Evolutionary conservation across 1,284 basidiomycete genomes (phyloP), one percentile per base, ranked within the genome.

Genomic region (Puccinia polysora): DNA sequence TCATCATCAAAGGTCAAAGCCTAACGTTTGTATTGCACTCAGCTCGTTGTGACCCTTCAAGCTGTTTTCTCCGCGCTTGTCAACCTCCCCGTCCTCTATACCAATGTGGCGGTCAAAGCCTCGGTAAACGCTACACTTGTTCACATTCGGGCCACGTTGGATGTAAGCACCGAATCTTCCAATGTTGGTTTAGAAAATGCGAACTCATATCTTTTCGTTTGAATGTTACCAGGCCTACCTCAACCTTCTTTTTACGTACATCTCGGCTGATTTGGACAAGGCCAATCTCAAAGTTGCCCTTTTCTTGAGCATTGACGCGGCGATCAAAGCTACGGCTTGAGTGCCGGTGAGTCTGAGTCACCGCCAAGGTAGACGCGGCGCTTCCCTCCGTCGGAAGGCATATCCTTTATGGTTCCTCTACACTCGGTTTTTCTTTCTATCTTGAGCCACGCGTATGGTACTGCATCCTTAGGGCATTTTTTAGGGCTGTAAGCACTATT

Each of bases 261-360:
- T 58, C 34, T 58, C 56, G 12, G 32, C 56, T 15, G 56, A 58
- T 23, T 38, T 58, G 3, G 56, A 58, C 56, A 38, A 32, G 56
- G 20, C n/a, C 7, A 58, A 40, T 4, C 34, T 20, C n/a, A 38
- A n/a, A 23, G 56, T 23, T 6, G 34, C 56, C 28, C 40, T 58
- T 34, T 38, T 32, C 56, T 38, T 40, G 56, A 58, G 56, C 28
- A 34, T 58, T 32, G 56, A 40, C 28, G 56, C 34, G 2, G 56
- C 56, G 18, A 58, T 58, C 56, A 20, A 40, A 20, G 34, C 34
- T 14, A 40, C 34, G 10, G 56, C 56, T 58, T 58, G n/a, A 58
- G 20, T n/a, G n/a, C n/a, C n/a, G n/a, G n/a, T n/a, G n/a, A n/a
- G n/a, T n/a, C n/a, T n/a, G n/a, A n/a, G n/a, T n/a, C n/a, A n/a